phyloP scores from a whole-genome alignment of 176 grass and related monocot genomes.

The Aegilops longissima region DNA sequence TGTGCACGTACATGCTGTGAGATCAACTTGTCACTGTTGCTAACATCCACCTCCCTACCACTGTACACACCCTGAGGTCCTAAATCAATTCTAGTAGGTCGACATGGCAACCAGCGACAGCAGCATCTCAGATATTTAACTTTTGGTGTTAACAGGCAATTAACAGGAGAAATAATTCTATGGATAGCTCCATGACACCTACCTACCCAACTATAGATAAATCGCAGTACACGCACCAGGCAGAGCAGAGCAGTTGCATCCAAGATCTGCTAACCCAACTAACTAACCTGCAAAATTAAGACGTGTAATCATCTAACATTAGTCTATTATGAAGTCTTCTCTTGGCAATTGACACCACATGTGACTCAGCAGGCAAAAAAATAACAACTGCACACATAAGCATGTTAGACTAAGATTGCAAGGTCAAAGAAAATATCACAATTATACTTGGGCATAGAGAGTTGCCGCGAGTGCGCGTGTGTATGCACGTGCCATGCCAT shows the following conservation, averaged over 20 bases:
- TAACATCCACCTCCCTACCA: background rate
- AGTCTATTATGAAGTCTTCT: background rate
- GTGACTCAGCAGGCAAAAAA: background rate
- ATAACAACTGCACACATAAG: background rate
- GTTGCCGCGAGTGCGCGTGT: background rate
- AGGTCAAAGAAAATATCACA: background rate
- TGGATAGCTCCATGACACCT: background rate
- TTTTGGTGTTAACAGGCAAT: background rate
- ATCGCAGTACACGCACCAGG: background rate
- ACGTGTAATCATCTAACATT: background rate
- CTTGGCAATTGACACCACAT: background rate
- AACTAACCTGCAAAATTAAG: background rate
- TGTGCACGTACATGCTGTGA: background rate
- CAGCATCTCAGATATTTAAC: background rate
- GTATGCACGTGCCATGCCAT: background rate
- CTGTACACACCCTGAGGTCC: background rate
- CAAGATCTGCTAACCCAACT: background rate
- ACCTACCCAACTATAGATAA: background rate
- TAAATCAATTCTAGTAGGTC: background rate
- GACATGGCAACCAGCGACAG: background rate
- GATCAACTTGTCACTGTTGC: background rate
- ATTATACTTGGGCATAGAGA: no score
- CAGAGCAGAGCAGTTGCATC: slow-evolving; percentile 13
- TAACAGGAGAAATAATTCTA: background rate
- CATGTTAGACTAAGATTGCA: background rate